Evolutionary conservation across 176 grass and related monocot genomes (phyloP).

Genomic region (Rhipidocladum racemiflorum): DNA sequence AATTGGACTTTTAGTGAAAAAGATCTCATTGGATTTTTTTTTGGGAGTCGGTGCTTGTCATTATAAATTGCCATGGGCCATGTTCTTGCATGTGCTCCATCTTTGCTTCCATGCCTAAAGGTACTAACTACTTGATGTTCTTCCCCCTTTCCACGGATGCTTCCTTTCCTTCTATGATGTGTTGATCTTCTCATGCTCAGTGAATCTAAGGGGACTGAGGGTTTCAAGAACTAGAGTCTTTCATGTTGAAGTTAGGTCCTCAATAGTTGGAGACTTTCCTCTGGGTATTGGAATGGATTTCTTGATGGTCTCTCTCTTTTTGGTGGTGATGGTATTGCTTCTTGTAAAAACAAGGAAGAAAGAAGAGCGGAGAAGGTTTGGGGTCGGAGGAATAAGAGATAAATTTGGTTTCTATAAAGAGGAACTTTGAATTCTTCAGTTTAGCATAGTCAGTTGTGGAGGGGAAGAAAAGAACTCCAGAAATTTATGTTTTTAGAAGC

Average conservation of each 20-base stretch:
- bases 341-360: background rate
- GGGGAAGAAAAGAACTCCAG: background rate
- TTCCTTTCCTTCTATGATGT: background rate
- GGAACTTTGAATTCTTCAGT: background rate
- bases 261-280: background rate
- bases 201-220: background rate
- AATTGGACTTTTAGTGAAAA: constrained; percentile 34
- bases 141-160: background rate
- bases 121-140: background rate
- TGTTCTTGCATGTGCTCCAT: constrained; percentile 21
- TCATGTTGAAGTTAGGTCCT: background rate
- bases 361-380: background rate
- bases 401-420: background rate
- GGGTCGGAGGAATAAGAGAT: background rate
- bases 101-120: constrained; percentile 22
- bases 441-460: background rate
- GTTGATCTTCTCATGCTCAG: background rate
- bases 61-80: constrained; percentile 40
- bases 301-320: background rate
- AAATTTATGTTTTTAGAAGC: background rate
- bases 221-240: background rate
- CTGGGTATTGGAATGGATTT: background rate
- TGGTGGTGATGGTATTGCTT: background rate
- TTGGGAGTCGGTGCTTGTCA: background rate
- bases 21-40: background rate